Percentiles rank a stretch among this genome's conserved stretches.
These are phyloP conservation scores for Claviceps humidiphila DNA, from an alignment of 2,329 filamentous ascomycete genomes.

Conservation along the genomic window DNA sequence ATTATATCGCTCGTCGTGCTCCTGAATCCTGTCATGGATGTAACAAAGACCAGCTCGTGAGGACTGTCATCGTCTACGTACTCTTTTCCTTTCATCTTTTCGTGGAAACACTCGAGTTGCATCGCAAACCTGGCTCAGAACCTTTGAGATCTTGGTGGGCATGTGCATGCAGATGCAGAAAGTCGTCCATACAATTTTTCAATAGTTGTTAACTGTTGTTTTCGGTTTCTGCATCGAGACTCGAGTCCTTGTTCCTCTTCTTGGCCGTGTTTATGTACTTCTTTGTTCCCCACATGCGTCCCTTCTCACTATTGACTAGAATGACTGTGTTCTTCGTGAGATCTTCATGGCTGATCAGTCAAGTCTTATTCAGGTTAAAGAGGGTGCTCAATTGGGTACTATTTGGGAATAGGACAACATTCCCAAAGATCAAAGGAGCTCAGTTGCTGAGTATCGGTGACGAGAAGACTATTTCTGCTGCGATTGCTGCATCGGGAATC, in stretches of 20 bases:
- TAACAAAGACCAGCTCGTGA: not conserved
- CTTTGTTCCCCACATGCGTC: not conserved
- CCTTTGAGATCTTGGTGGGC: not conserved
- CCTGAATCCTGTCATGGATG: not conserved
- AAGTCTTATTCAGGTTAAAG: no score
- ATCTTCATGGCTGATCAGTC: no score
- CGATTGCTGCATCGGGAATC: no score
- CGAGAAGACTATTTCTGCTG: not conserved
- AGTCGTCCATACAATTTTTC: not conserved
- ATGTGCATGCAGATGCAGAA: not conserved
- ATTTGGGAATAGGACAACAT: not conserved
- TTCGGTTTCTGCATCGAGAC: not conserved
- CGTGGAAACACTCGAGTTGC: not conserved
- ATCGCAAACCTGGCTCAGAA: not conserved
- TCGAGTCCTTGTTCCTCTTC: not conserved
- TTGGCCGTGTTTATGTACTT: not conserved
- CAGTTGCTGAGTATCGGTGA: not conserved
- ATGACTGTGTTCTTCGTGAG: no score
- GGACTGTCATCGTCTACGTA: not conserved
- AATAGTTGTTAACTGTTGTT: not conserved
- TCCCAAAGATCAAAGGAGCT: not conserved
- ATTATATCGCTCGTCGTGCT: not conserved
- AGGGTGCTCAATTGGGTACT: no score
- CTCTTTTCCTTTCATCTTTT: not conserved
- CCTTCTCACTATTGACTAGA: no score